These are phyloP conservation scores for Effrenium voratum DNA, from an alignment of 73 alveolate species.

Conservation along the genomic window DNA sequence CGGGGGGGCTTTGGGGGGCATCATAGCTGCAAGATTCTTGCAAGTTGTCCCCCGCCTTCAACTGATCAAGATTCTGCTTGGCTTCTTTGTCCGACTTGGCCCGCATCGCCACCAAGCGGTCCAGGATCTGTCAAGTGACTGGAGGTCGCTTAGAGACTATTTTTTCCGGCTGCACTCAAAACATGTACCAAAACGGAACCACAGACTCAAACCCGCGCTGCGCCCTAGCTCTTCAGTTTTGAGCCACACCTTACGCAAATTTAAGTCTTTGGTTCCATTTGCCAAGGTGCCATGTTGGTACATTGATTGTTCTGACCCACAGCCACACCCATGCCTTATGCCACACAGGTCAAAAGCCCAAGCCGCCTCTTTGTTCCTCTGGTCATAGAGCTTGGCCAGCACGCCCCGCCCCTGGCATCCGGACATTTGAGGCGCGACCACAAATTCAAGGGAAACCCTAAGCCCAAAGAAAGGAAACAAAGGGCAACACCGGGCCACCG, in stretches of 20 bases:
- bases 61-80: constrained; percentile 73
- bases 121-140: constrained; percentile 72
- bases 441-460: background rate
- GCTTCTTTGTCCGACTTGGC: constrained; percentile 90
- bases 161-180: too few species aligned
- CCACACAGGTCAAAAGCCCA: background rate
- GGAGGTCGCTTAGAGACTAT: too few species aligned
- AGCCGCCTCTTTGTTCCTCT: constrained; percentile 78
- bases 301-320: background rate
- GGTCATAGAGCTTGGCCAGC: constrained; percentile 87
- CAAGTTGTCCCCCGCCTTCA: constrained; percentile 14
- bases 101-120: constrained; percentile 90
- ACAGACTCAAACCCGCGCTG: too few species aligned
- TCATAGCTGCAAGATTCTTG: too few species aligned
- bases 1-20: too few species aligned
- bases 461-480: background rate
- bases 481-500: background rate
- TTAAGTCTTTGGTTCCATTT: too few species aligned
- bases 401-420: constrained; percentile 89
- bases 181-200: too few species aligned
- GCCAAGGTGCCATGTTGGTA: too few species aligned
- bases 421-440: too few species aligned
- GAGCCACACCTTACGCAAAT: too few species aligned
- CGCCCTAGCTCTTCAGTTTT: too few species aligned
- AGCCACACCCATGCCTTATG: background rate